These are phyloP conservation scores for Nitzschia inconspicua DNA, from an alignment of 108 stramenopile species.

Conservation along the genomic window DNA sequence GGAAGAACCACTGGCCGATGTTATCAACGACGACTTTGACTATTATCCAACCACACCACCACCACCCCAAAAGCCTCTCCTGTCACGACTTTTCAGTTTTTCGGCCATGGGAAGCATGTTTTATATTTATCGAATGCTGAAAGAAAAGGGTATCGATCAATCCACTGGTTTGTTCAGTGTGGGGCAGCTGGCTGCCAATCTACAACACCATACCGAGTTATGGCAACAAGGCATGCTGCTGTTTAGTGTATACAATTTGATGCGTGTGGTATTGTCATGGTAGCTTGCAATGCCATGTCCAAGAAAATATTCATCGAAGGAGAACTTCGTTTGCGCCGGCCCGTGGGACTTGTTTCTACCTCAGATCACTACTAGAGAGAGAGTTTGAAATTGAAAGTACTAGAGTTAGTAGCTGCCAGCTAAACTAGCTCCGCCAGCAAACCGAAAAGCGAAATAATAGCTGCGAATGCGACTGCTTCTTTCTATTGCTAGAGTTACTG, in stretches of 20 bases:
- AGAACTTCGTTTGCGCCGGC: no score
- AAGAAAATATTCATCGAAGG: no score
- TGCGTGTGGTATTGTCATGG: no score
- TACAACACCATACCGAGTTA: constrained; percentile 19
- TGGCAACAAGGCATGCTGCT: constrained; percentile 36
- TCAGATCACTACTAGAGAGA: no score
- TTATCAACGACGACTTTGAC: background rate
- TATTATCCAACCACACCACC: background rate
- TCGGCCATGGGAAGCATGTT: constrained; percentile 20
- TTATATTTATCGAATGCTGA: constrained; percentile 26
- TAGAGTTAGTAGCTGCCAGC: no score
- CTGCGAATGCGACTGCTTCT: no score
- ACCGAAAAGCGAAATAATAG: no score
- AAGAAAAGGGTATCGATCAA: constrained; percentile 32
- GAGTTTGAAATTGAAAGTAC: no score
- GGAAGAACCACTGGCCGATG: background rate
- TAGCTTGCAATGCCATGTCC: no score
- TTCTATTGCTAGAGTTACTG: no score
- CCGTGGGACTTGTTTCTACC: no score
- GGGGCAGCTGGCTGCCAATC: constrained; percentile 31
- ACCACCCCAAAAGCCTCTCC: background rate
- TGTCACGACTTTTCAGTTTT: constrained; percentile 9
- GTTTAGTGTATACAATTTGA: constrained; percentile 35
- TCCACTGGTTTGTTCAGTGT: constrained; percentile 15
- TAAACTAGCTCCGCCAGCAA: no score